Evolutionary conservation across 2,329 filamentous ascomycete genomes (phyloP).

Genomic region (Ophiosphaerella herpotricha): DNA sequence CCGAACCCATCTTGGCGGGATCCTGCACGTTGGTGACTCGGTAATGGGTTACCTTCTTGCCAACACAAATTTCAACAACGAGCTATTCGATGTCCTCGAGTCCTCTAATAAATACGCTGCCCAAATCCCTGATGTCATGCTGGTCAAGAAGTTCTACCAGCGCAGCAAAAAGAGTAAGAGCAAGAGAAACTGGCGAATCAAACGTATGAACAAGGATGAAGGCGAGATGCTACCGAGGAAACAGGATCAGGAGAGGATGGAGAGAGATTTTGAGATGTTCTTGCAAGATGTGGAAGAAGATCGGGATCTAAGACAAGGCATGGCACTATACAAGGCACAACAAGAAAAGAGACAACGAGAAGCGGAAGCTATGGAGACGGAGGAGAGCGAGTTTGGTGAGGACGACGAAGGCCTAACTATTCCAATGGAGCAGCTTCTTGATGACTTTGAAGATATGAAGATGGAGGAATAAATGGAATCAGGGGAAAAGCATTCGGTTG

Average conservation of each 20-base stretch:
- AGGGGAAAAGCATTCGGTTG: neutral
- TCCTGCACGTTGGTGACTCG: constrained; percentile 87
- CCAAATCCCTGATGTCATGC: constrained; percentile 84
- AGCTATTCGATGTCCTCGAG: constrained; percentile 82
- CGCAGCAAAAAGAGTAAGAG: constrained; percentile 73
- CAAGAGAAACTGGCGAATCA: constrained; percentile 85
- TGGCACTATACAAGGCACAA: constrained; percentile 81
- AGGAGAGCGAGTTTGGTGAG: constrained; percentile 57
- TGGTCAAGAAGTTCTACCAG: constrained; percentile 97
- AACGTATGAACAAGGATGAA: constrained; percentile 89
- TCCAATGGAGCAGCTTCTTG: constrained; percentile 68
- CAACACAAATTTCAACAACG: constrained; percentile 91
- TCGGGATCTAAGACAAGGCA: constrained; percentile 78
- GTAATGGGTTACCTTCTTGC: constrained; percentile 92
- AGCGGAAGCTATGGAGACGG: constrained; percentile 69
- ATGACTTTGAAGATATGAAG: constrained; percentile 89
- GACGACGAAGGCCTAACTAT: constrained; percentile 61
- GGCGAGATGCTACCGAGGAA: constrained; percentile 85
- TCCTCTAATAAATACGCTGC: constrained; percentile 72
- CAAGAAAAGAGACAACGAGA: constrained; percentile 61
- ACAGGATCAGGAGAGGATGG: constrained; percentile 83
- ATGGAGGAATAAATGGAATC: constrained; percentile 57
- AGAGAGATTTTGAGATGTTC: constrained; percentile 97
- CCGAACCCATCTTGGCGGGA: constrained; percentile 83
- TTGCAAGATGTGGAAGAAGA: constrained; percentile 96